Base-by-base conservation (phyloP, 2,329 filamentous ascomycete species). In the Westerdykella ornata region DNA sequence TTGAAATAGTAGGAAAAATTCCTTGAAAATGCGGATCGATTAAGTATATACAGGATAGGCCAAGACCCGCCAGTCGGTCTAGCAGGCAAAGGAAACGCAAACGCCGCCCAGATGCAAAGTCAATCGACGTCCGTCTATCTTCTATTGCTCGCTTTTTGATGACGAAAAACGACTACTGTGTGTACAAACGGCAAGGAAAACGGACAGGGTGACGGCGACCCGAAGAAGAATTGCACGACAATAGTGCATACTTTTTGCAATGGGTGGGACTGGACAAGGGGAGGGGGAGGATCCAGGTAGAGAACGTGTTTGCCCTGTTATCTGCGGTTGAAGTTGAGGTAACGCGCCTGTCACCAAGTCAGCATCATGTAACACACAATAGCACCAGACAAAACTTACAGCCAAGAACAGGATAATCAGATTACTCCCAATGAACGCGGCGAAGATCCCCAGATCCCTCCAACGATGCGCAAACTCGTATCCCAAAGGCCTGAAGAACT, bases 371-470 rank as follows among this genome's bases (percentile, higher is more conserved):
- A 35, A 7, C 20, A 11, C n/a, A 16, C 29, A 12, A 35, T 14
- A 13, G 22, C 9, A 18, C 5, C 14, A 31, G 5, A 13, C 5
- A 35, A 20, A 48, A 68, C 72, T 72, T 60, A 75, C 72, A 30
- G 72, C 76, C 39, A 81, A 43, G 52, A 81, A 80, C 45, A 82
- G 54, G 37, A 82, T 67, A 15, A 85, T 75, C 55, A 92, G 59
- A 63, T 94, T 94, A 59, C 82, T 88, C 12, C 68, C 85, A 39
- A 94, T 75, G 57, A 88, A 94, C 1, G 81, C 83, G 22, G 77
- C 52, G 52, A 82, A 83, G 47, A 94, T 94, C 1, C 87, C 88
- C 42, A 92, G 48, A 53, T 95, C 87, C 41, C 88, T 77, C 88
- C 88, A 94, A 13, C 88, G 72, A 49, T 85, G 67, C 33, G 70